Percentiles rank a stretch among this genome's conserved stretches.
phyloP scores from a whole-genome alignment of 2,329 filamentous ascomycete genomes.

The Trichoderma gracile region DNA sequence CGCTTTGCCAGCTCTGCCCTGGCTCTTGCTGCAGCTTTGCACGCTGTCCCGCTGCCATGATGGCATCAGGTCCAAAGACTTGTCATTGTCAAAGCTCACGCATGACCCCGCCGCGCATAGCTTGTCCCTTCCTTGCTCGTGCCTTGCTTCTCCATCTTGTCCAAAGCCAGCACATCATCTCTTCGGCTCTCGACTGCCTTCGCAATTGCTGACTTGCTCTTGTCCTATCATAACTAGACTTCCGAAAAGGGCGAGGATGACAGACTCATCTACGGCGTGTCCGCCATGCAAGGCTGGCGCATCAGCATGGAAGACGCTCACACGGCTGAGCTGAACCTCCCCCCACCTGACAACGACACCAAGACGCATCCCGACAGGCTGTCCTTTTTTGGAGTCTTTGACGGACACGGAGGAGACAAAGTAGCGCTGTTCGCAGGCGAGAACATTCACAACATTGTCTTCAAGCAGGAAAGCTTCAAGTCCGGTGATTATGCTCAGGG shows the following conservation, averaged over 20 bases:
- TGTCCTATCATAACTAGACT: constrained; percentile 54
- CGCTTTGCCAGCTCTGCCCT: too few species aligned
- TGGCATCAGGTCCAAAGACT: background rate
- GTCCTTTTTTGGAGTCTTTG: constrained; percentile 97
- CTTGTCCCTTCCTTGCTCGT: background rate
- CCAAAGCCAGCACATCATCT: background rate
- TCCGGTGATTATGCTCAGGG: constrained; percentile 90
- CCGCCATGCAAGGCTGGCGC: constrained; percentile 99
- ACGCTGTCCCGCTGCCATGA: background rate
- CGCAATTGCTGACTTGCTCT: constrained; percentile 33
- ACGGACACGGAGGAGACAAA: constrained; percentile 96
- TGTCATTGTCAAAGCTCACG: background rate
- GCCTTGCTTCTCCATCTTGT: background rate
- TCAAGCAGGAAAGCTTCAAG: constrained; percentile 93
- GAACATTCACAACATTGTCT: constrained; percentile 89
- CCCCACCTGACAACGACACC: constrained; percentile 57
- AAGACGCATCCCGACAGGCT: constrained; percentile 71
- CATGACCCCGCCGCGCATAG: constrained; percentile 13
- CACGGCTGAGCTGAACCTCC: constrained; percentile 83
- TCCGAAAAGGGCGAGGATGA: constrained; percentile 92
- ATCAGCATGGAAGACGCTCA: constrained; percentile 99
- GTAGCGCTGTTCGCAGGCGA: constrained; percentile 92
- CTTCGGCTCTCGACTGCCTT: background rate
- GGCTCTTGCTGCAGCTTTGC: background rate
- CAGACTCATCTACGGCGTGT: constrained; percentile 87